A percentile compares a stretch with the other conserved stretches of the same genome.
These are phyloP conservation scores for Penicillium turbatum DNA, from an alignment of 495 filamentous ascomycete species.

Conservation along the genomic window DNA sequence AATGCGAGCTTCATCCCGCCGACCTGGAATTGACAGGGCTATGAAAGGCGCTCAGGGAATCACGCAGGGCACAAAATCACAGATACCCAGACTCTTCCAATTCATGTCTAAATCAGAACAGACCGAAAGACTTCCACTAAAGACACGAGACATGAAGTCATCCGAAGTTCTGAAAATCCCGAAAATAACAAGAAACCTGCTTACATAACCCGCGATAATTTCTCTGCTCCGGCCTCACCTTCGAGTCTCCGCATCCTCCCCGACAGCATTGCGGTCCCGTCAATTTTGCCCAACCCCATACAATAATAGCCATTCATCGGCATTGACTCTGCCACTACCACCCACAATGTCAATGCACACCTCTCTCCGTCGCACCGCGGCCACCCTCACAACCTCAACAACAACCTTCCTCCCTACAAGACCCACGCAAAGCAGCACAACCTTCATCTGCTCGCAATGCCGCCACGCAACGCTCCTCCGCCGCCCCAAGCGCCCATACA, in stretches of 20 bases:
- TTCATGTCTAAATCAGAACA: slow-evolving; percentile 10
- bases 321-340: neutral
- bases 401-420: slow-evolving; percentile 23
- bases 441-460: slow-evolving; percentile 47
- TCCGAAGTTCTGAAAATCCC: slow-evolving; percentile 9
- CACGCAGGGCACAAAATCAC: slow-evolving; percentile 2
- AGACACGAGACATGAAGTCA: slow-evolving; percentile 5
- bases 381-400: slow-evolving; percentile 31
- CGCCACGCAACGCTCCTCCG: slow-evolving; percentile 87
- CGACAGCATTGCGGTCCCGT: slow-evolving; percentile 9
- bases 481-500: slow-evolving; percentile 86
- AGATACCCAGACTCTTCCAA: neutral
- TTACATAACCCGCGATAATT: slow-evolving; percentile 33
- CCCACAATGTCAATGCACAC: slow-evolving; percentile 36
- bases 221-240: slow-evolving; percentile 27
- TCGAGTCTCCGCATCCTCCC: slow-evolving; percentile 12
- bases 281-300: neutral
- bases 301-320: neutral
- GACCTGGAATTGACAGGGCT: slow-evolving; percentile 8
- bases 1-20: slow-evolving; percentile 34
- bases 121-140: slow-evolving; percentile 10
- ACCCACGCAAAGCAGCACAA: slow-evolving; percentile 29
- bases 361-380: slow-evolving; percentile 43
- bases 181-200: slow-evolving; percentile 17
- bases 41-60: slow-evolving; percentile 11